Evolutionary conservation across 352 stramenopile species (phyloP), one percentile per base, ranked within the genome.

Genomic region (Phytopythium sindhum): DNA sequence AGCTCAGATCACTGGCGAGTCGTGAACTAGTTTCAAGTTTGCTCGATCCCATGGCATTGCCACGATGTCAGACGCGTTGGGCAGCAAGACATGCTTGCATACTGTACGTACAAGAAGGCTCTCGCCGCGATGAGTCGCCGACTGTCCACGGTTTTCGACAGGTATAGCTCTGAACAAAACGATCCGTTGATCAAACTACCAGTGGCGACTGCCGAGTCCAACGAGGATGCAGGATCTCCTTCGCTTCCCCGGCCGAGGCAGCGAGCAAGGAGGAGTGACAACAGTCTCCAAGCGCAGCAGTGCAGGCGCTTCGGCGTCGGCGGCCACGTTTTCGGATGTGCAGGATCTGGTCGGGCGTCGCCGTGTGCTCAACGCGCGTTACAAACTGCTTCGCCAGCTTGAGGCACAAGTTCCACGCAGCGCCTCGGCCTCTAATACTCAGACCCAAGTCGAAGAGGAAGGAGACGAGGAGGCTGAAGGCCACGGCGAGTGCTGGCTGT

Each of bases 401-500:
- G 53, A 60, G 53, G 53, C 53, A n/a, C 33, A 60, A 26, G 35
- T 1, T 21, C 35, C n/a, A 15, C 51, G 29, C 19, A 23, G 7
- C 33, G 33, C 23, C 21, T 7, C 23, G 1, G 15, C n/a, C 53
- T 2, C 39, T 0, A 11, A 17, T 4, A n/a, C n/a, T n/a, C 33
- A n/a, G 4, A 21, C 4, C 14, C 19, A 60, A 5, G 53, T 24
- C 35, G 31, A 44, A 11, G 29, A 44, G 11, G 33, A n/a, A 12
- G 48, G 37, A 9, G 48, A 55, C 10, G 53, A 48, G 11, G 53
- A 45, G 15, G 24, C 2, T 21, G 21, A 50, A 12, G 53, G n/a
- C 21, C 6, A 35, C 23, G 53, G 53, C 29, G 53, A 60, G 33
- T 60, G 53, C 53, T 60, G 53, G 53, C 33, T 60, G 53, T 60